Evolutionary conservation across 2,329 filamentous ascomycete genomes (phyloP).

Genomic region (Fusarium nisikadoi): DNA sequence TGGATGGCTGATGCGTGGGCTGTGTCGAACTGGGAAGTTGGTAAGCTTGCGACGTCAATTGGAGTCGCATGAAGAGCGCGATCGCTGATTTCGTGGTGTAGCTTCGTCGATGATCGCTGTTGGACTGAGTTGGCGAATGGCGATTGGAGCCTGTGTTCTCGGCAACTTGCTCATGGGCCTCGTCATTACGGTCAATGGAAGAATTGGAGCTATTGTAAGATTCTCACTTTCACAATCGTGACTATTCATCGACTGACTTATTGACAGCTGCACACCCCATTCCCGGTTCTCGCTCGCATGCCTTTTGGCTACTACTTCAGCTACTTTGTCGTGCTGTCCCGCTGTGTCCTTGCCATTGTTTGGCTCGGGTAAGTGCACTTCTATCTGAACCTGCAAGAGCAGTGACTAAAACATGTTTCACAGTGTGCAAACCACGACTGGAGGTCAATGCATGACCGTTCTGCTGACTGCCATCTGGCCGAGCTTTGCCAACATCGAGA

Average conservation of each 20-base stretch:
- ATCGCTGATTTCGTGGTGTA: neutral
- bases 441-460: constrained; percentile 17
- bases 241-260: neutral
- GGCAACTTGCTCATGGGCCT: constrained; percentile 12
- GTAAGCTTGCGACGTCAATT: neutral
- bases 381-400: neutral
- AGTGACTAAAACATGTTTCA: neutral
- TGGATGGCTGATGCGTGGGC: constrained; percentile 18
- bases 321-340: constrained; percentile 10
- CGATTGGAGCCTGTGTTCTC: constrained; percentile 11
- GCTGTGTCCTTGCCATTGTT: constrained; percentile 11
- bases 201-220: constrained; percentile 11
- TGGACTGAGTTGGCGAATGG: constrained; percentile 11
- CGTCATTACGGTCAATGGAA: constrained; percentile 7
- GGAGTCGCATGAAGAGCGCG: neutral
- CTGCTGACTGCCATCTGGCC: constrained; percentile 8
- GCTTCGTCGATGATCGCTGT: constrained; percentile 12
- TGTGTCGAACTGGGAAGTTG: constrained; percentile 14
- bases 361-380: constrained; percentile 3
- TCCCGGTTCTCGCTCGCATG: constrained; percentile 10
- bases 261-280: constrained; percentile 1
- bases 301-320: constrained; percentile 13
- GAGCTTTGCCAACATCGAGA: constrained; percentile 10
- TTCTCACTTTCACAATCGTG: neutral
- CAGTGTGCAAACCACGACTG: constrained; percentile 11